Base-by-base conservation (phyloP, 257 asterid genomes). In the Forsythia viridissima region DNA sequence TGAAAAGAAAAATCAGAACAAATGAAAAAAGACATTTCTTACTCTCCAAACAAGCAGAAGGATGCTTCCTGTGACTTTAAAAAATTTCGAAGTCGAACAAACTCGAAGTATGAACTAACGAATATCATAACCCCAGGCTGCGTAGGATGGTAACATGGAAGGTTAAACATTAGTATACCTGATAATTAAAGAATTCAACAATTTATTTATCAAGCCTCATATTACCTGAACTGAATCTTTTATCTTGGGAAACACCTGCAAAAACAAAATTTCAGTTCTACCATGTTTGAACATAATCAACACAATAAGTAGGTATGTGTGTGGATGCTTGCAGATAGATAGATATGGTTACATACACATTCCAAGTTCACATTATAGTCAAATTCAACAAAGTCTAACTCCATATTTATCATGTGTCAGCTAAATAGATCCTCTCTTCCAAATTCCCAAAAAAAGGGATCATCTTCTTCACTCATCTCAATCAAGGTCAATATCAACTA, bases 21-120 rank as follows among this genome's bases (percentile, higher is more conserved):
- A 16, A 39, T 6, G 10, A 70, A 70, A 39, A 44, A 72, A 37
- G 75, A 71, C 0, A 69, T 61, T 76, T 39, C 98, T 87, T 91
- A 95, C 99, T 95, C 99, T 87, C 97, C 97, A 80, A 95, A 89
- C 80, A 91, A 84, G 88, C 98, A 93, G 87, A 84, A 87, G 40
- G 99, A 95, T 70, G 97, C 94, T 71, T 82, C 90, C 80, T 93
- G 97, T 69, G 97, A 89, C 82, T 91, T 93, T 82, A 95, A 83
- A 81, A 83, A 95, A 76, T 92, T 95, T 68, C 98, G 87, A 40
- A 95, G 80, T 34, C 98, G 93, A 71, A 95, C 96, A 81, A 87
- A 95, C 85, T 95, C 99, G 11, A 95, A 91, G 90, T 95, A 95
- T 69, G 99, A 95, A 82, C 94, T 93, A 69, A 77, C 51, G 82